Evolutionary conservation across 768 basidiomycete genomes (phyloP).

Genomic region (Gloeostereum incarnatum): DNA sequence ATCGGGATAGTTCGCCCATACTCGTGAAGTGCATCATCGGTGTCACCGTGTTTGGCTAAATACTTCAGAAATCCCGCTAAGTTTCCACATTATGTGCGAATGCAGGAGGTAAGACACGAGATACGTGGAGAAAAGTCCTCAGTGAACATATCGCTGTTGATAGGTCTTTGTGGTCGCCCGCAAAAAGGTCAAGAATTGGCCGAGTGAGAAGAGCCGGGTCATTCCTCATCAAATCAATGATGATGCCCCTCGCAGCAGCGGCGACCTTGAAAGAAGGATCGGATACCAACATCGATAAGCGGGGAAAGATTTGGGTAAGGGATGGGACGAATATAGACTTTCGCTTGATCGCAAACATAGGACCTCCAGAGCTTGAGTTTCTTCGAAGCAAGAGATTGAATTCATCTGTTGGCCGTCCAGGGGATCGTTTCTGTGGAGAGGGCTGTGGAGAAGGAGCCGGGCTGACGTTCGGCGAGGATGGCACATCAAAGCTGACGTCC

Average conservation of each 20-base stretch:
- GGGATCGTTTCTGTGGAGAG: slow-evolving; percentile 20
- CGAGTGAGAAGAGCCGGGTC: slow-evolving; percentile 62
- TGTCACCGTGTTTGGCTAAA: slow-evolving; percentile 32
- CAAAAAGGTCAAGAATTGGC: slow-evolving; percentile 50
- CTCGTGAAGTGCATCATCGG: slow-evolving; percentile 32
- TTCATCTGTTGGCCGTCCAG: slow-evolving; percentile 17
- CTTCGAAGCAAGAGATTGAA: slow-evolving; percentile 36
- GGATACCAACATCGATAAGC: slow-evolving; percentile 40
- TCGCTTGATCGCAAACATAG: slow-evolving; percentile 39
- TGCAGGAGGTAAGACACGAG: slow-evolving; percentile 47
- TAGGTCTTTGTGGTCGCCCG: slow-evolving; percentile 38
- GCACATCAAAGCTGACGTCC: slow-evolving; percentile 21
- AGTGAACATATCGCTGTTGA: slow-evolving; percentile 40
- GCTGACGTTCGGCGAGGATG: slow-evolving; percentile 20
- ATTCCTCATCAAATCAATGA: slow-evolving; percentile 65
- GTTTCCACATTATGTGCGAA: slow-evolving; percentile 55
- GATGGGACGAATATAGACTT: slow-evolving; percentile 60
- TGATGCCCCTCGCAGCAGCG: slow-evolving; percentile 41
- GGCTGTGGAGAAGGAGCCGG: slow-evolving; percentile 24
- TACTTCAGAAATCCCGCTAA: slow-evolving; percentile 60
- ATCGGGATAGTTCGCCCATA: slow-evolving; percentile 49
- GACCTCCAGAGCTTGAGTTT: slow-evolving; percentile 46
- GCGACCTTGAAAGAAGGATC: slow-evolving; percentile 48
- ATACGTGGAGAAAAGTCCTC: slow-evolving; percentile 48
- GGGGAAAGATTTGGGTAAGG: slow-evolving; percentile 43